Percentiles rank a stretch among this genome's conserved stretches.
These are phyloP conservation scores for Perilla frutescens DNA, from an alignment of 257 asterid species.

Conservation along the genomic window DNA sequence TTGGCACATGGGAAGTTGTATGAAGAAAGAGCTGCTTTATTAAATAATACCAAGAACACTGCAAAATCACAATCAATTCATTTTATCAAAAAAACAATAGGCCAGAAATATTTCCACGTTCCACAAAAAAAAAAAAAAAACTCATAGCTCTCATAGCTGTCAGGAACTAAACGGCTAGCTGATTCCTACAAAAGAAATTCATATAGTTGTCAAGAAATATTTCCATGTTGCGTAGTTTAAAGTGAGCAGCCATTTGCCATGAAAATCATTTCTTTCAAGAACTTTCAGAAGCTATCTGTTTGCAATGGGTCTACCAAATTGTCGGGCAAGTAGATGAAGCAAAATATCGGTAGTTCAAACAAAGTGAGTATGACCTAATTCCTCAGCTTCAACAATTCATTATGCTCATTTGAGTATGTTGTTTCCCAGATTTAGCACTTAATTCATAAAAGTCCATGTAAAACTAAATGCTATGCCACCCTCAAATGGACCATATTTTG, in stretches of 20 bases:
- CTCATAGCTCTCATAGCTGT: too few species aligned
- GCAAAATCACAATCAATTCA: slow-evolving; percentile 47
- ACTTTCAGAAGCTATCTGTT: slow-evolving; percentile 13
- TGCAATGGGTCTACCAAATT: background rate
- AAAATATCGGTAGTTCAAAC: background rate
- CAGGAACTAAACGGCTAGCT: background rate
- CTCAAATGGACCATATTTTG: background rate
- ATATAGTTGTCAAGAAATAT: background rate
- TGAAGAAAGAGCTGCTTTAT: slow-evolving; percentile 99
- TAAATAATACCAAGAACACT: slow-evolving; percentile 94
- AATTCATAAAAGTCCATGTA: slow-evolving; percentile 2
- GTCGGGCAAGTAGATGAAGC: slow-evolving; percentile 6
- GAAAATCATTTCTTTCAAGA: background rate
- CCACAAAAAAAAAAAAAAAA: too few species aligned
- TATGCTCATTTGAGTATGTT: slow-evolving; percentile 4
- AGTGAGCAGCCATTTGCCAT: background rate
- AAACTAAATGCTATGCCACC: background rate
- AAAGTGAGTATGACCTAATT: background rate
- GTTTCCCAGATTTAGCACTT: slow-evolving; percentile 16
- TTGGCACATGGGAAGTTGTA: slow-evolving; percentile 94
- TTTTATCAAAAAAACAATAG: slow-evolving; percentile 15
- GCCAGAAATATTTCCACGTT: background rate
- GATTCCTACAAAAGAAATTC: slow-evolving; percentile 1
- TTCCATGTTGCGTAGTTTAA: background rate
- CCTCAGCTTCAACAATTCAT: slow-evolving; percentile 19